These are phyloP conservation scores for Phytophthora boehmeriae DNA, from an alignment of 352 stramenopile species.

Conservation along the genomic window DNA sequence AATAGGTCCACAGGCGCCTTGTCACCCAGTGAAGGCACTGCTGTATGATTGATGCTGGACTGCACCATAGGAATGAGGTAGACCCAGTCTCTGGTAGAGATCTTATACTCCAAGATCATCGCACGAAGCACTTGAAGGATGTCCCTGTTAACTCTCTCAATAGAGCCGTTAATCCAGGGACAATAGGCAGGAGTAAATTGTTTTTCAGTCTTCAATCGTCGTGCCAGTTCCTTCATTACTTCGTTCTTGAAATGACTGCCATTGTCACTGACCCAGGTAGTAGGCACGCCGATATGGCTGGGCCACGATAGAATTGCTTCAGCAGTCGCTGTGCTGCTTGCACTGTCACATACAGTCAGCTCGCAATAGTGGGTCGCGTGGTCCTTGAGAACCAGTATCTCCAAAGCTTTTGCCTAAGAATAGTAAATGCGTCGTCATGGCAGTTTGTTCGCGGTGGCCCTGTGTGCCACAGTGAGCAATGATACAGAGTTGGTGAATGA, in stretches of 20 bases:
- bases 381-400: constrained; percentile 33
- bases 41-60: constrained; percentile 34
- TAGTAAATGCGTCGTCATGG: too few relatives aligned
- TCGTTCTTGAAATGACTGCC: too few relatives aligned
- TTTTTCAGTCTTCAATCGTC: constrained; percentile 10
- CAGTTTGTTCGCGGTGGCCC: constrained; percentile 9
- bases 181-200: constrained; percentile 24
- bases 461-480: constrained; percentile 9
- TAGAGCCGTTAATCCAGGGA: constrained; percentile 33
- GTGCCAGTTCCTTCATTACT: not conserved
- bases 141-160: constrained; percentile 30
- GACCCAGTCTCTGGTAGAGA: constrained; percentile 18
- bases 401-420: constrained; percentile 4
- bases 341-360: constrained; percentile 22
- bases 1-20: constrained; percentile 18
- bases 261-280: not conserved
- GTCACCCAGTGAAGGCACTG: too few relatives aligned
- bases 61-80: constrained; percentile 25
- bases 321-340: too few relatives aligned
- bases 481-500: not conserved
- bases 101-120: constrained; percentile 20
- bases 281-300: too few relatives aligned
- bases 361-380: constrained; percentile 33
- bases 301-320: too few relatives aligned
- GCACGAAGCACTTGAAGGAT: constrained; percentile 30